Evolutionary conservation across 495 filamentous ascomycete genomes (phyloP), one percentile per base, ranked within the genome.

Genomic region (Aspergillus kassunensis): DNA sequence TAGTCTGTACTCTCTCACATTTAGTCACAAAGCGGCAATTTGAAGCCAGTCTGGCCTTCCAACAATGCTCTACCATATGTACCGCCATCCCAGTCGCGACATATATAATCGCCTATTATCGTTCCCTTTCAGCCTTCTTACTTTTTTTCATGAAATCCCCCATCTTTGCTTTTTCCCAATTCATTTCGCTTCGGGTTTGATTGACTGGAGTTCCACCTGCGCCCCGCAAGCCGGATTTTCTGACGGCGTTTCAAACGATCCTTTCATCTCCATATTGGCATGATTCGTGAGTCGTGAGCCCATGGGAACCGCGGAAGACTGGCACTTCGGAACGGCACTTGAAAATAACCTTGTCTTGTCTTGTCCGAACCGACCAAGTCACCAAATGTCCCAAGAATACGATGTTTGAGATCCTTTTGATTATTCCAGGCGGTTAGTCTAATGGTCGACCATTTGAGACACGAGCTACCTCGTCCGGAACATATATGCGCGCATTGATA

Each of bases 321-420:
- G 2, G 33, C 33, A 56, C 47, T 48, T 61, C 58, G 58, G 58
- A 40, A 61, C 58, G 58, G 58, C 58, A 61, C 34, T 57, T 61
- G 58, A 44, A 44, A 57, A 51, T 60, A 60, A 61, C 58, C 54
- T 60, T 60, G 57, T 56, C 54, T 60, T 36, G 49, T 36, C 45
- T 57, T 51, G 44, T 45, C 45, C 16, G 13, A 39, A 49, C 20
- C 12, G n/a, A n/a, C 20, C 45, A 49, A 23, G 39, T 34, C 57
- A 44, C 54, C 53, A 46, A 41, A 49, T 49, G 20, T 25, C 34
- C 33, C 34, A 16, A 18, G 33, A 27, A 9, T 27, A 4, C 9
- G 24, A 27, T 29, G 5, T 39, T 39, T 37, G 45, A 30, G 7
- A 33, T 49, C 45, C 45, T 29, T 39, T 39, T 24, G 30, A 39